These are phyloP conservation scores for Lachancea meyersii DNA, from an alignment of 805 yeast genomes.

Conservation along the genomic window DNA sequence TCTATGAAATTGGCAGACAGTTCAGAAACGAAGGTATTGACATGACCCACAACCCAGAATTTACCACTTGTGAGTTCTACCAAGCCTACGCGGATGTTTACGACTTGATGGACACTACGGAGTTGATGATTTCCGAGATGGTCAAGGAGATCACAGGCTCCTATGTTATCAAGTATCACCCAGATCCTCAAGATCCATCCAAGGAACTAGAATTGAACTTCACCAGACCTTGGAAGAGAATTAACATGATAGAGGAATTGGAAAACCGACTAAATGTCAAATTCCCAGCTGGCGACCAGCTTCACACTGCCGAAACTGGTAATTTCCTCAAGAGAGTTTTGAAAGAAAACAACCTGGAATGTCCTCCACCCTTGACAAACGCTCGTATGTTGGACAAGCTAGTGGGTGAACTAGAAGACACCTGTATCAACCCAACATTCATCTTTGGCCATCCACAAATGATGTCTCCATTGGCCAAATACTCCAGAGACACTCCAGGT, in stretches of 20 bases:
- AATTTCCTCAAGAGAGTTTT: constrained; percentile 77
- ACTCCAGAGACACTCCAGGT: constrained; percentile 87
- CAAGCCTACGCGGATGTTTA: constrained; percentile 97
- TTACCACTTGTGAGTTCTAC: constrained; percentile 97
- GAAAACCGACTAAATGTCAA: constrained; percentile 80
- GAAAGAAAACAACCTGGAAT: constrained; percentile 74
- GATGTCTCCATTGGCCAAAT: constrained; percentile 99
- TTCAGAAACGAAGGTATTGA: constrained; percentile 98
- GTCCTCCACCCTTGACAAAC: constrained; percentile 87
- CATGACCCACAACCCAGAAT: constrained; percentile 98
- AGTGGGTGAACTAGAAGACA: constrained; percentile 94
- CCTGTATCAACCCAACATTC: constrained; percentile 93
- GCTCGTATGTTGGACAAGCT: constrained; percentile 98
- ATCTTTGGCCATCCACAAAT: constrained; percentile 98
- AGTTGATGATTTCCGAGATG: constrained; percentile 90
- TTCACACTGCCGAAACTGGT: constrained; percentile 91
- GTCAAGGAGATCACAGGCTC: constrained; percentile 91
- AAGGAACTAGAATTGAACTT: constrained; percentile 76
- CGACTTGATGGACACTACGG: constrained; percentile 91
- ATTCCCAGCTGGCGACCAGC: constrained; percentile 93
- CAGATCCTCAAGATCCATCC: constrained; percentile 90
- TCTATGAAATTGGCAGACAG: constrained; percentile 97
- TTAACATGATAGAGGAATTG: constrained; percentile 93
- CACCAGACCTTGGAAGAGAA: constrained; percentile 96
- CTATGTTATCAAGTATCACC: constrained; percentile 82